Percentiles rank a stretch among this genome's conserved stretches.
Evolutionary conservation across 371 early-diverging fungal genomes (phyloP).

Genomic region (Mucor racemosus): DNA sequence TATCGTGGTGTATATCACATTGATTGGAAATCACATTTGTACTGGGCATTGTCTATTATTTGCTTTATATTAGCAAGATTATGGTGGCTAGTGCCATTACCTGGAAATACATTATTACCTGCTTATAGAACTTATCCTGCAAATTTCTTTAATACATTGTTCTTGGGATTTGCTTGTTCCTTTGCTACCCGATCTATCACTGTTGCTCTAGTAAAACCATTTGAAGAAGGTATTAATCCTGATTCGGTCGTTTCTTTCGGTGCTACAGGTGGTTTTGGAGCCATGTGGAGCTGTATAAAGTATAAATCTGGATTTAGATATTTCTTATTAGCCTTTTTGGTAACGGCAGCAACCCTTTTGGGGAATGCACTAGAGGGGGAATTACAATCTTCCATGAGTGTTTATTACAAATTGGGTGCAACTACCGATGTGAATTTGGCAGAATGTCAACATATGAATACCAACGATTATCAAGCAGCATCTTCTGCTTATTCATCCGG

Average conservation of each 20-base stretch:
- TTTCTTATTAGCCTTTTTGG: slow-evolving; percentile 17
- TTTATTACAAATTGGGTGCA: slow-evolving; percentile 9
- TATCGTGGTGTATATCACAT: slow-evolving; percentile 7
- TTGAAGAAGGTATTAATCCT: slow-evolving; percentile 17
- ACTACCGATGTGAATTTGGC: background rate
- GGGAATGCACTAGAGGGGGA: slow-evolving; percentile 20
- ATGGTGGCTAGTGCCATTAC: slow-evolving; percentile 29
- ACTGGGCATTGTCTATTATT: slow-evolving; percentile 14
- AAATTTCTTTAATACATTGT: slow-evolving; percentile 16
- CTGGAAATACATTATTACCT: slow-evolving; percentile 15
- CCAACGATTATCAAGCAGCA: slow-evolving; percentile 6
- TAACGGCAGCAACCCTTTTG: slow-evolving; percentile 12
- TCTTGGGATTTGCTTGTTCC: slow-evolving; percentile 10
- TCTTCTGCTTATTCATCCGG: slow-evolving; percentile 17
- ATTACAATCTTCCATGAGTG: slow-evolving; percentile 17
- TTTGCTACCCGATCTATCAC: slow-evolving; percentile 16
- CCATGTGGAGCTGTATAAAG: slow-evolving; percentile 20
- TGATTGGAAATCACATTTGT: slow-evolving; percentile 14
- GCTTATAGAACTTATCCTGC: slow-evolving; percentile 27
- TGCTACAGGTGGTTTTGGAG: slow-evolving; percentile 19
- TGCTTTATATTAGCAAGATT: slow-evolving; percentile 15
- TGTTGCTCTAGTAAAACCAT: slow-evolving; percentile 15
- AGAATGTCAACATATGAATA: slow-evolving; percentile 14
- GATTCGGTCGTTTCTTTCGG: slow-evolving; percentile 18
- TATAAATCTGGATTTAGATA: slow-evolving; percentile 23